These are phyloP conservation scores for Lenwebbia sp. DNA, from an alignment of 345 rosid species.

Conservation along the genomic window DNA sequence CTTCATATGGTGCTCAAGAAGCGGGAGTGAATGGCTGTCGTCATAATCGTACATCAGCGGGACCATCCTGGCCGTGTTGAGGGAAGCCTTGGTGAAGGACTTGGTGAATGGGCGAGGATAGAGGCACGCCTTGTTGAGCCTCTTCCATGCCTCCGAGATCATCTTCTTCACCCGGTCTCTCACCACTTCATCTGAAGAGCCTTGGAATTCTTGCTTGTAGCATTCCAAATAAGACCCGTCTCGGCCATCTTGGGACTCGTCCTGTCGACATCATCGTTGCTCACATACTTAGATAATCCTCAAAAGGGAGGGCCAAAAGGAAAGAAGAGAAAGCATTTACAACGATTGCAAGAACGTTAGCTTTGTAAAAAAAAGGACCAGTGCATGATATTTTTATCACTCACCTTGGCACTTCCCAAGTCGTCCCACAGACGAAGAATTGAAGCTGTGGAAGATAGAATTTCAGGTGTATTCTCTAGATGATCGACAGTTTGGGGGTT, in stretches of 20 bases:
- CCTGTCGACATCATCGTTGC: neutral
- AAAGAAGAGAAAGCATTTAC: neutral
- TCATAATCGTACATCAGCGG: slow-evolving; percentile 49
- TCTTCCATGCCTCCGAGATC: slow-evolving; percentile 51
- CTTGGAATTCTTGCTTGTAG: slow-evolving; percentile 31
- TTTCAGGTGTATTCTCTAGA: neutral
- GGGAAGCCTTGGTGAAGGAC: slow-evolving; percentile 20
- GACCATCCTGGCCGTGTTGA: slow-evolving; percentile 43
- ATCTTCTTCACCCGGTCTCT: slow-evolving; percentile 12
- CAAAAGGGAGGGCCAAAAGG: neutral
- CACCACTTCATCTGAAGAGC: slow-evolving; percentile 13
- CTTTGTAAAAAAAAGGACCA: too few relatives aligned
- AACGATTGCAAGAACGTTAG: neutral
- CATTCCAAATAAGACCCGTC: slow-evolving; percentile 58
- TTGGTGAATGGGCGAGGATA: slow-evolving; percentile 16
- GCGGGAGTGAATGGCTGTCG: slow-evolving; percentile 24
- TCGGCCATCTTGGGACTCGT: slow-evolving; percentile 8
- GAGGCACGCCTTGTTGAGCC: slow-evolving; percentile 35
- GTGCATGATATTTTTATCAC: neutral
- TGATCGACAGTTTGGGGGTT: neutral
- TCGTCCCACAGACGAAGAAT: slow-evolving; percentile 11
- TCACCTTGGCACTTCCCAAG: slow-evolving; percentile 12
- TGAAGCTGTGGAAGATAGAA: neutral
- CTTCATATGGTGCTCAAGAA: slow-evolving; percentile 21
- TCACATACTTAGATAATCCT: neutral